Evolutionary conservation across 2,329 filamentous ascomycete genomes (phyloP).

Genomic region (Colletotrichum coccodes): DNA sequence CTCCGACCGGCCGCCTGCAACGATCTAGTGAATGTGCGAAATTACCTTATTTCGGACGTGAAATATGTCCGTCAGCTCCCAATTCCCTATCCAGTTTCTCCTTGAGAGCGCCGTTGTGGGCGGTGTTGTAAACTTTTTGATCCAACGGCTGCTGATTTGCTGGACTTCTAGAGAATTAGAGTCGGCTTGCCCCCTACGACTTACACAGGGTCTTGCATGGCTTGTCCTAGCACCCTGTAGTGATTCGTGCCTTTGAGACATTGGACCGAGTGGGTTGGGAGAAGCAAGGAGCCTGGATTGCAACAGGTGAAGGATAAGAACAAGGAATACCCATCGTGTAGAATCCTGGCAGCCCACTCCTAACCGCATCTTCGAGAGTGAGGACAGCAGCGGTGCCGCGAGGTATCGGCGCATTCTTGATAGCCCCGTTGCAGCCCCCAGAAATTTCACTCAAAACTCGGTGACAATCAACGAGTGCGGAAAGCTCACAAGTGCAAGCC

Average conservation of each 20-base stretch:
- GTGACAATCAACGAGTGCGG: constrained; percentile 9
- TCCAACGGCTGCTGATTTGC: neutral
- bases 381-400: neutral
- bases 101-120: neutral
- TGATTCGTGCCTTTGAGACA: constrained; percentile 7
- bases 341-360: neutral
- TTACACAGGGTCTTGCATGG: neutral
- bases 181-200: neutral
- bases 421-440: constrained; percentile 1
- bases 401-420: neutral
- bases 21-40: constrained; percentile 23
- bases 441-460: constrained; percentile 6
- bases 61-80: neutral
- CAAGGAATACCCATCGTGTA: constrained; percentile 7
- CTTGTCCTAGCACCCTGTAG: neutral
- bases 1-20: constrained; percentile 12
- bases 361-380: constrained; percentile 1
- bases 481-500: neutral
- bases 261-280: neutral
- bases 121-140: neutral
- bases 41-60: constrained; percentile 31
- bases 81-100: neutral
- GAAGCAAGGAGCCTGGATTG: neutral
- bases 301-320: neutral
- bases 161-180: neutral